Evolutionary conservation across 202 grass and related monocot species (phyloP).

Genomic region (Setaria viridis): DNA sequence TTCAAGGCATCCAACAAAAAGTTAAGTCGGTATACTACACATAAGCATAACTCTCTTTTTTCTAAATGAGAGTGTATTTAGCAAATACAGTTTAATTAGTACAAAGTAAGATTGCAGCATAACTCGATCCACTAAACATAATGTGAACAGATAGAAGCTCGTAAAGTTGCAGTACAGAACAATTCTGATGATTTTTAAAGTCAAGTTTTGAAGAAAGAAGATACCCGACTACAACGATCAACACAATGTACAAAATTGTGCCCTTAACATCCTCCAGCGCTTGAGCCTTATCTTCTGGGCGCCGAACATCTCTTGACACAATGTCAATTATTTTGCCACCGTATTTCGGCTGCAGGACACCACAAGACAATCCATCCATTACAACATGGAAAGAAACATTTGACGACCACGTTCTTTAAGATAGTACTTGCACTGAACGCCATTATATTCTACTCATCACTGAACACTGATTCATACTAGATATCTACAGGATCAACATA

Average conservation of each 20-base stretch:
- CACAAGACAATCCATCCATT: constrained; percentile 47
- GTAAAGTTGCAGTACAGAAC: neutral
- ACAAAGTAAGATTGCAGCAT: constrained; percentile 31
- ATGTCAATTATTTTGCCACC: constrained; percentile 98
- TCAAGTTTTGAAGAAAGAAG: constrained; percentile 40
- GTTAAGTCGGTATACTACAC: neutral
- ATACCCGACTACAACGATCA: constrained; percentile 87
- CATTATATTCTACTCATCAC: neutral
- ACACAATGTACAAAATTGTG: constrained; percentile 89
- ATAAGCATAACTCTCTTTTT: constrained; percentile 16
- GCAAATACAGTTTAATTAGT: neutral
- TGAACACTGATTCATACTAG: constrained; percentile 1
- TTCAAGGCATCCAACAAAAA: constrained; percentile 7
- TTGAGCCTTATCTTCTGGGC: constrained; percentile 78
- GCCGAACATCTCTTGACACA: constrained; percentile 78
- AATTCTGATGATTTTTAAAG: constrained; percentile 28
- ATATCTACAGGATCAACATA: neutral
- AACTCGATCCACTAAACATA: constrained; percentile 31
- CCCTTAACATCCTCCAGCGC: constrained; percentile 75
- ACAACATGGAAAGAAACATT: constrained; percentile 27
- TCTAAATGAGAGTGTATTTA: neutral
- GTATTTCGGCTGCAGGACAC: constrained; percentile 82
- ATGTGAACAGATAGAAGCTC: constrained; percentile 20
- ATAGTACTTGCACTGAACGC: neutral
- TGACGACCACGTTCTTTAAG: neutral